These are phyloP conservation scores for Sphenostylis stenocarpa DNA, from an alignment of 306 rosid species.

Conservation along the genomic window DNA sequence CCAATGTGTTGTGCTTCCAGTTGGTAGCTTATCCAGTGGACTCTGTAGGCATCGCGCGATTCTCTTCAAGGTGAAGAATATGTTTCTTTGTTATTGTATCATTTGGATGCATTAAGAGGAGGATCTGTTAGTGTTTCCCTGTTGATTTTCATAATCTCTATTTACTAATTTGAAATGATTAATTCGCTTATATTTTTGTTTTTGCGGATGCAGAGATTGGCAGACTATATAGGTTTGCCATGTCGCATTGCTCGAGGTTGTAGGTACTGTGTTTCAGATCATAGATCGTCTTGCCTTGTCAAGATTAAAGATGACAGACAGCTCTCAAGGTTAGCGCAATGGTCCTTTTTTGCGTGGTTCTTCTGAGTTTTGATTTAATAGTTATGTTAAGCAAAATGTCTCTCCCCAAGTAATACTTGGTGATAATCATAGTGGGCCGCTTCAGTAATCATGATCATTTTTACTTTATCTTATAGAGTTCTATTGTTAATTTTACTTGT, in stretches of 20 bases:
- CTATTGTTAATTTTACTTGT: neutral
- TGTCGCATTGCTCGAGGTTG: conserved; percentile 96
- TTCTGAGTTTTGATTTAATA: neutral
- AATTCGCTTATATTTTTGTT: neutral
- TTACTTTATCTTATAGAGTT: neutral
- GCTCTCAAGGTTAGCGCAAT: conserved; percentile 63
- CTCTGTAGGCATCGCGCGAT: conserved; percentile 96
- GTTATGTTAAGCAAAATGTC: neutral
- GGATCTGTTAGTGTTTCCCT: neutral
- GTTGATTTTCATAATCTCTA: neutral
- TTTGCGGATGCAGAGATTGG: conserved; percentile 74
- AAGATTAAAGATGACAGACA: conserved; percentile 79
- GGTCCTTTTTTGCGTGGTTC: conserved; percentile 6
- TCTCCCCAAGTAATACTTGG: neutral
- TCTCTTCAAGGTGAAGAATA: conserved; percentile 81
- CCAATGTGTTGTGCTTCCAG: conserved; percentile 86
- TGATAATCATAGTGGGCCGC: conserved; percentile 34
- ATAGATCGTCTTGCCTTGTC: conserved; percentile 91
- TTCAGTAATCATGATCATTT: neutral
- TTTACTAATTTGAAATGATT: neutral
- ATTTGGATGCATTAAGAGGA: neutral
- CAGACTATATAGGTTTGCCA: conserved; percentile 94
- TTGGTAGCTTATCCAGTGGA: conserved; percentile 87
- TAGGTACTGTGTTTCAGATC: conserved; percentile 87
- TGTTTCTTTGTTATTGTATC: neutral